Conservation (phyloP, 257 asterid species). For the Gynochthodes officinalis region DNA sequence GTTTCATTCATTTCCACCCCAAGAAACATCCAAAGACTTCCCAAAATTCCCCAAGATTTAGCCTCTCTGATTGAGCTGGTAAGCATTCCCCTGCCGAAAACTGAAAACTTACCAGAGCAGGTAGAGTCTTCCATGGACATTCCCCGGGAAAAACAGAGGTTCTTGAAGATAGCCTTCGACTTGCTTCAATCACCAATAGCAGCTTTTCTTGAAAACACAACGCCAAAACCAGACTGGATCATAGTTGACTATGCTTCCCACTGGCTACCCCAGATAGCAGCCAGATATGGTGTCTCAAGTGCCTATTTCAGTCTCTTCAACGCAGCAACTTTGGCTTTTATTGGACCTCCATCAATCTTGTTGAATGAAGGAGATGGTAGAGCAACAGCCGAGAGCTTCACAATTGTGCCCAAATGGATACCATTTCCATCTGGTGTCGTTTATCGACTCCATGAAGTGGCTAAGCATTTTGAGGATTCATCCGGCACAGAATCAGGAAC, state of each 20-base stretch:
- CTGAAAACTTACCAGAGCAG: constrained; percentile 44
- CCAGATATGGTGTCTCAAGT: constrained; percentile 31
- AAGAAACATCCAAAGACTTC: constrained; percentile 55
- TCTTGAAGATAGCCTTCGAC: constrained; percentile 72
- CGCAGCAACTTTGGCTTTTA: constrained; percentile 69
- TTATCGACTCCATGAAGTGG: constrained; percentile 61
- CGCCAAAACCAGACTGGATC: constrained; percentile 76
- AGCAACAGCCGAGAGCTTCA: constrained; percentile 49
- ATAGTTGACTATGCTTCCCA: constrained; percentile 74
- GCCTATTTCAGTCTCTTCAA: constrained; percentile 70
- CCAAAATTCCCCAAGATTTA: constrained; percentile 43
- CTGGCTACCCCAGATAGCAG: constrained; percentile 62
- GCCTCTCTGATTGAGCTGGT: constrained; percentile 46
- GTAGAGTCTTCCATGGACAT: constrained; percentile 94
- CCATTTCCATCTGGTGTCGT: constrained; percentile 47
- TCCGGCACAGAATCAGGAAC: constrained; percentile 62
- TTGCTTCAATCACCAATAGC: constrained; percentile 47
- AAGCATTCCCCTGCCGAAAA: constrained; percentile 46
- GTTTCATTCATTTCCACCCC: constrained; percentile 81
- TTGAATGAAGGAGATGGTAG: constrained; percentile 27
- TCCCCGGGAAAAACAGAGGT: constrained; percentile 54
- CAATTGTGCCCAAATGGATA: constrained; percentile 67
- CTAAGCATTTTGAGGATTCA: constrained; percentile 58
- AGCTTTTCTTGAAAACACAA: constrained; percentile 42
- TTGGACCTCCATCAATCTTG: constrained; percentile 51